phyloP scores from a whole-genome alignment of 352 stramenopile genomes.

The Pythium apleroticum region DNA sequence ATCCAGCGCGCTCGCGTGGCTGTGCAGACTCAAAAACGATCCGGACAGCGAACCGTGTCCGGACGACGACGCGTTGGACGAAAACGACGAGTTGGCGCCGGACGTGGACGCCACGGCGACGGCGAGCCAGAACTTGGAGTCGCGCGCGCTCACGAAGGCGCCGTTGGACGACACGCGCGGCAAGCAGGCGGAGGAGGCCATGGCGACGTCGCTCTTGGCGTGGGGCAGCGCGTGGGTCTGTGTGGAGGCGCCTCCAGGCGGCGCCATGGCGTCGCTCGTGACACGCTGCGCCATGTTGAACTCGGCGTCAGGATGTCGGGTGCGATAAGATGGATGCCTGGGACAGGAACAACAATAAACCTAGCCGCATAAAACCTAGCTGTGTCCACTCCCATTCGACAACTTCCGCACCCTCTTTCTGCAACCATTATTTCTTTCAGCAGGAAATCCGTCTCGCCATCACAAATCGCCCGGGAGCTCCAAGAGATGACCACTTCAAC shows the following conservation, averaged over 20 bases:
- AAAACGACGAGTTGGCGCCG: constrained; percentile 7
- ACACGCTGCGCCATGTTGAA: background rate
- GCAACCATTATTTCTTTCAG: too few relatives aligned
- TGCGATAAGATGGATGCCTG: background rate
- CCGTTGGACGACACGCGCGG: constrained; percentile 23
- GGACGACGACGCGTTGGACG: constrained; percentile 27
- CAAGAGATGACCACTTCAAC: too few relatives aligned
- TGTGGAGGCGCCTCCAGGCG: background rate
- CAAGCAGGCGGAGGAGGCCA: background rate
- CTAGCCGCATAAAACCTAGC: background rate
- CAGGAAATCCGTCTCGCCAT: too few relatives aligned
- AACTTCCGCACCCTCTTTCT: too few relatives aligned
- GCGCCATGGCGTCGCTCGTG: background rate
- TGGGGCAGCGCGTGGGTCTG: background rate
- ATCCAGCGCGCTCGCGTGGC: constrained; percentile 6
- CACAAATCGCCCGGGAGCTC: too few relatives aligned
- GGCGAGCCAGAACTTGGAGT: constrained; percentile 65
- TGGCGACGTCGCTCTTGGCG: background rate
- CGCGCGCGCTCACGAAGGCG: constrained; percentile 57
- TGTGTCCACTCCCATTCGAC: too few relatives aligned
- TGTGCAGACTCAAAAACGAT: background rate
- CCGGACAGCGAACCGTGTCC: background rate
- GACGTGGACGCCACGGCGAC: constrained; percentile 40
- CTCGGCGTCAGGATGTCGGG: background rate
- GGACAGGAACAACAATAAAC: background rate